Evolutionary conservation across 2,329 filamentous ascomycete genomes (phyloP).

Genomic region (Fusarium lyarnte): DNA sequence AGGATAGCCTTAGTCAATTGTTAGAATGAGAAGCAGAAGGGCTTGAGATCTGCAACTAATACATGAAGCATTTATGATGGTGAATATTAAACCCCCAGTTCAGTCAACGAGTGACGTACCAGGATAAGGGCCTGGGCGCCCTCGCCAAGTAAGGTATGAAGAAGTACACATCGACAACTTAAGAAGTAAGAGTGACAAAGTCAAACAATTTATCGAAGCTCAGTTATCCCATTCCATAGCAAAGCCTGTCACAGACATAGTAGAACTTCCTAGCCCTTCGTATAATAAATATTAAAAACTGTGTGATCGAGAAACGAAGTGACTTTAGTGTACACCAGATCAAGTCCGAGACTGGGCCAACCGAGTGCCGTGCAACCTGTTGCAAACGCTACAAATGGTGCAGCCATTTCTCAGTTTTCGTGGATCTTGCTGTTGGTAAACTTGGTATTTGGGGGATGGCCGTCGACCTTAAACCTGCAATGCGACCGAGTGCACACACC

Average conservation of each 20-base stretch:
- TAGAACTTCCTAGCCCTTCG: neutral
- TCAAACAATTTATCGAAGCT: conserved; percentile 10
- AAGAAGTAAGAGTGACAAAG: neutral
- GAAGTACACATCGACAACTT: neutral
- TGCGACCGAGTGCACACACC: conserved; percentile 62
- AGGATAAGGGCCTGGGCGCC: neutral
- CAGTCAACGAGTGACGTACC: neutral
- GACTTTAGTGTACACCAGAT: conserved; percentile 16
- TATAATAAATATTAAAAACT: conserved; percentile 21
- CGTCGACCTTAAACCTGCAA: conserved; percentile 63
- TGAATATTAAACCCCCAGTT: no score
- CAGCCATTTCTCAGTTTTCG: conserved; percentile 41
- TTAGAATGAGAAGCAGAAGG: neutral
- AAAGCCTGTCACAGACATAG: neutral
- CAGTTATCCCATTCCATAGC: neutral
- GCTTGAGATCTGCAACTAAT: neutral
- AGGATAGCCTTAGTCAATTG: neutral
- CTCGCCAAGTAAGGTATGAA: neutral
- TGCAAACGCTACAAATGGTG: neutral
- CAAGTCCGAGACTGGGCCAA: neutral
- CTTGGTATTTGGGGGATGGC: conserved; percentile 67
- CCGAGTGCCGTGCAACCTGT: neutral
- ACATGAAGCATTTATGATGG: neutral
- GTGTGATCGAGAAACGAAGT: conserved; percentile 3
- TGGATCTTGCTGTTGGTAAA: conserved; percentile 52